Evolutionary conservation across 257 asterid species (phyloP), one percentile per base, ranked within the genome.

Genomic region (Ilex aquifolium): DNA sequence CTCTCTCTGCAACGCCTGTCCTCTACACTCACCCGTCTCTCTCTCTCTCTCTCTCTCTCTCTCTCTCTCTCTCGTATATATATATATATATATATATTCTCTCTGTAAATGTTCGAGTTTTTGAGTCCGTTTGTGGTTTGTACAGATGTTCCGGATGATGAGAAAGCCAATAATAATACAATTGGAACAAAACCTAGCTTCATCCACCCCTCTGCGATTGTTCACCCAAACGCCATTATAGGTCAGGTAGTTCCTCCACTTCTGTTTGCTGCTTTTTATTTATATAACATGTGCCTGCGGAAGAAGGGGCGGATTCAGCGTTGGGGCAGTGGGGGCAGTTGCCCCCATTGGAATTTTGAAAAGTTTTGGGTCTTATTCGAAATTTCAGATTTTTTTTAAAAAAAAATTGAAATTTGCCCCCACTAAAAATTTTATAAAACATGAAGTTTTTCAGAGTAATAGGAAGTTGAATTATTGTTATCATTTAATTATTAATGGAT

Each of bases 181-280:
- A 55, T 57, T 51, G 61, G 68, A n/a, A 54, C 53, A 29, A 71
- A 36, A 12, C 21, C 72, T 57, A 66, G 72, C 55, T 78, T 66
- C 63, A 74, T 91, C 74, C 93, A 87, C 67, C 90, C 95, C 48
- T 72, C 85, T 44, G 88, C 92, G 16, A 31, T 83, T 66, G 89
- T 91, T 74, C 95, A 85, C 68, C 86, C 89, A 4, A 62, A 72
- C 57, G 91, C 95, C 60, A 64, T 73, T 65, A 66, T 85, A 62
- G 95, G 88, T 61, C 90, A 86, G 95, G 97, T 86, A 81, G 55
- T 55, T 32, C 2, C 54, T 49, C 54, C 58, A 59, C 3, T 55
- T 66, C 31, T 13, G 44, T 53, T 29, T 17, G 58, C 44, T 76
- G 49, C 44, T 32, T 39, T 40, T 29, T 46, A 15, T 32, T 57